Base-by-base conservation (phyloP, 2,329 filamentous ascomycete species). In the Nothopassalora personata region DNA sequence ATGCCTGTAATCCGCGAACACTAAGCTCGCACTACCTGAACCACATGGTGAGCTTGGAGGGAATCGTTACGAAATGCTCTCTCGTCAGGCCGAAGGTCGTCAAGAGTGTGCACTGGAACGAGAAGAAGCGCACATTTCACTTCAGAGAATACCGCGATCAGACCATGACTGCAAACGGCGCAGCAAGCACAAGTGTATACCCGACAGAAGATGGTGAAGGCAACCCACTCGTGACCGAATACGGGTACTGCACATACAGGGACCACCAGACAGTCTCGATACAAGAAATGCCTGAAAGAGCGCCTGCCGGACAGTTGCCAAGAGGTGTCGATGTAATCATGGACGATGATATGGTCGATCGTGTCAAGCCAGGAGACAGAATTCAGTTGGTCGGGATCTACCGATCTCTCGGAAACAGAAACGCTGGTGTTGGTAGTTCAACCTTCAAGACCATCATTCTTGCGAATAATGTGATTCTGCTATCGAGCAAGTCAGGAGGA, bases 231-330 rank as follows among this genome's bases (percentile, higher is more conserved):
- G 84, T 91, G 59, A 99, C 94, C 3, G 94, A 99, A 72, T 99
- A 97, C 73, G 94, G 94, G 27, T 93, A 95, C 77, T 95, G 88
- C 73, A 94, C 89, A 53, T 99, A 97, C 76, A 84, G 93, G 71
- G 94, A 99, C 73, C 94, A 99, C 72, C 94, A 99, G 75, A 96
- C 90, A 15, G 91, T 99, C 60, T 97, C 93, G 0, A 97, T 99
- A 66, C 94, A 99, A 76, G 94, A 99, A 79, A 99, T 99, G 94
- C 94, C 94, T 0, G 94, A 99, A 75, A 83, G 93, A 67, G 94
- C 94, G 1, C 94, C 94, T 56, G 93, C 94, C 60, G 94, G 94
- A 55, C 94, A 97, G 79, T 83, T 99, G 64, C 94, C 94, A 60
- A 87, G 94, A 56, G 91, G 93, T 57, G 94, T 99, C 18, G 94